Evolutionary conservation across 768 basidiomycete species (phyloP).

Genomic region (Lactarius pseudohatsudake): DNA sequence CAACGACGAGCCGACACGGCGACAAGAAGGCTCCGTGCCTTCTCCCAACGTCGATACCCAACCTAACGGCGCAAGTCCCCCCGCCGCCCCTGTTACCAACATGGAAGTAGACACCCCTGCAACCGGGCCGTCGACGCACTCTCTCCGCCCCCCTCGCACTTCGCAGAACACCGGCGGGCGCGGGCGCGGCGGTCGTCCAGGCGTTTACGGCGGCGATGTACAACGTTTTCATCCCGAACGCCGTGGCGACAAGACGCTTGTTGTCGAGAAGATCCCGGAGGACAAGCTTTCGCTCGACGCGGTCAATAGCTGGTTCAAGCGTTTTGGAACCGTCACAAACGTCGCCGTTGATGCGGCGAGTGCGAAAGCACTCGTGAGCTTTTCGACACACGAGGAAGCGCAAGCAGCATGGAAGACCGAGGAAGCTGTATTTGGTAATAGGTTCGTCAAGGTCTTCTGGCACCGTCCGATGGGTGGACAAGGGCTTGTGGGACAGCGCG

Average conservation of each 20-base stretch:
- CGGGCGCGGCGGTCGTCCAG: constrained; percentile 45
- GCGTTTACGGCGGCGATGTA: constrained; percentile 63
- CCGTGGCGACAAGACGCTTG: constrained; percentile 75
- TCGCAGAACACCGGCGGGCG: constrained; percentile 28
- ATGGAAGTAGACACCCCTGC: constrained; percentile 36
- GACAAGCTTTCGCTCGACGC: constrained; percentile 74
- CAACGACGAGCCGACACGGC: constrained; percentile 30
- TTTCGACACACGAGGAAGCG: constrained; percentile 79
- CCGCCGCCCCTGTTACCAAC: constrained; percentile 16
- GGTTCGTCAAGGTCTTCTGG: constrained; percentile 97
- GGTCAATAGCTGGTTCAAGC: constrained; percentile 87
- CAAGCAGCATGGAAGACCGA: constrained; percentile 89
- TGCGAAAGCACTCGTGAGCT: constrained; percentile 85
- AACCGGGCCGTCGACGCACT: constrained; percentile 35
- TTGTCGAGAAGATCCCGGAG: constrained; percentile 92
- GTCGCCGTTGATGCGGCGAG: constrained; percentile 78
- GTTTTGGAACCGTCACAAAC: constrained; percentile 90
- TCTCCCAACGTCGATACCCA: constrained; percentile 6
- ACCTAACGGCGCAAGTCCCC: constrained; percentile 7
- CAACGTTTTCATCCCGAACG: constrained; percentile 66
- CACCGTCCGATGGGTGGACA: constrained; percentile 92
- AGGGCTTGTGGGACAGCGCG: constrained; percentile 71
- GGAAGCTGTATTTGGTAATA: constrained; percentile 91
- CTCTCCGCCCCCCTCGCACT: constrained; percentile 22
- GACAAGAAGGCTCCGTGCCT: constrained; percentile 13